A percentile compares a stretch with the other conserved stretches of the same genome.
Conservation (phyloP, 768 basidiomycete species). For the Hericium alpestre region DNA sequence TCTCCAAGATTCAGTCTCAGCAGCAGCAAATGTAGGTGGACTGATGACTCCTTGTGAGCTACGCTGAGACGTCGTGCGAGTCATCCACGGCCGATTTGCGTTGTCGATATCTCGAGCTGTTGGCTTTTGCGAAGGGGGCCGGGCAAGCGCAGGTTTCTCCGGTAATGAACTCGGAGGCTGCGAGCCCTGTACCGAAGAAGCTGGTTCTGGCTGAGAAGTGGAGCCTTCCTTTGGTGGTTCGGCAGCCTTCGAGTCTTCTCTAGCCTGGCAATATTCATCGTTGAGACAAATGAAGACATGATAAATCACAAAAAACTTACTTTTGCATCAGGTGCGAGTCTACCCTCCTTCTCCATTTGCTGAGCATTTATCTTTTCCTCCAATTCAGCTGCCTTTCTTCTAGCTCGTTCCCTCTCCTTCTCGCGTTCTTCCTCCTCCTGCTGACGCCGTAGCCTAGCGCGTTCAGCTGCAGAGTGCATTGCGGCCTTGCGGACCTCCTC, state of each 20-base stretch:
- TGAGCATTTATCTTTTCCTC: conserved; percentile 53
- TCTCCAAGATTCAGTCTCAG: conserved; percentile 58
- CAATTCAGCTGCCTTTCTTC: conserved; percentile 66
- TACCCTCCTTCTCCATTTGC: conserved; percentile 1
- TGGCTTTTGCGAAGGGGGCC: conserved; percentile 19
- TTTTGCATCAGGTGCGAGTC: neutral
- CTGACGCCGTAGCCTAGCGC: conserved; percentile 69
- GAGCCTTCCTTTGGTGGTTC: no score
- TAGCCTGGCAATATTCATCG: no score
- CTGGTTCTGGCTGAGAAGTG: neutral
- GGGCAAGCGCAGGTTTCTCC: conserved; percentile 6
- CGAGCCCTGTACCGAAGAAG: neutral
- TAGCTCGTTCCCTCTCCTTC: conserved; percentile 70
- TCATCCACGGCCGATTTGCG: conserved; percentile 1
- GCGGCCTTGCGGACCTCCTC: conserved; percentile 62
- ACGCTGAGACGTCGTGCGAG: conserved; percentile 11
- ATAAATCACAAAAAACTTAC: no score
- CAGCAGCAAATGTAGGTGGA: neutral
- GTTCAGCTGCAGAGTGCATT: conserved; percentile 79
- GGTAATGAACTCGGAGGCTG: neutral
- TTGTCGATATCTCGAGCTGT: conserved; percentile 13
- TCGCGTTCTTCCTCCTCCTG: conserved; percentile 79
- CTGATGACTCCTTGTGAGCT: conserved; percentile 2
- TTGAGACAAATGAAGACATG: no score
- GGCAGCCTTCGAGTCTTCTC: no score